These are phyloP conservation scores for Periconia sp. DNA, from an alignment of 2,329 filamentous ascomycete genomes.

Conservation along the genomic window DNA sequence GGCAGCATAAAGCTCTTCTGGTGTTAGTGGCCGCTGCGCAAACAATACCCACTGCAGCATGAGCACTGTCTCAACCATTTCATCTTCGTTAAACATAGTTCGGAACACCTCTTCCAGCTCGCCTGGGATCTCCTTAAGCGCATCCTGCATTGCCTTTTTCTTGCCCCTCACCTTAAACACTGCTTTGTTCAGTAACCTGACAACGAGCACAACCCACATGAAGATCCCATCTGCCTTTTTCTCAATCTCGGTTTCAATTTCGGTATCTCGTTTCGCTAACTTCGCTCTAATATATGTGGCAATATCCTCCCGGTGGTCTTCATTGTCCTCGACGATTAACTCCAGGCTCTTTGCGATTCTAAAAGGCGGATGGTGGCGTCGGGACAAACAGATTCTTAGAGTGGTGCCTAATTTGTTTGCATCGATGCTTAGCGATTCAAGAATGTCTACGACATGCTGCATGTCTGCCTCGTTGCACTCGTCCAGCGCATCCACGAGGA, in stretches of 20 bases:
- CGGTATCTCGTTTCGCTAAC: conserved; percentile 12
- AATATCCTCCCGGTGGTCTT: conserved; percentile 45
- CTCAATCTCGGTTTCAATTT: conserved; percentile 35
- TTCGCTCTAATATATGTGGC: conserved; percentile 19
- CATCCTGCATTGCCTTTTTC: conserved; percentile 25
- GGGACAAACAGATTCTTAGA: conserved; percentile 5
- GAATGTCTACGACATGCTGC: conserved; percentile 50
- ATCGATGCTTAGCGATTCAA: conserved; percentile 46
- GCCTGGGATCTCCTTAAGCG: conserved; percentile 25
- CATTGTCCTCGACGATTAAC: conserved; percentile 42
- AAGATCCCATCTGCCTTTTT: conserved; percentile 34
- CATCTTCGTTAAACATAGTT: conserved; percentile 2
- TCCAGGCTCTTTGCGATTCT: conserved; percentile 29
- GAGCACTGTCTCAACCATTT: conserved; percentile 5
- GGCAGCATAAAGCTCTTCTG: conserved; percentile 10
- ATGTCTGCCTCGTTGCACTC: conserved; percentile 53
- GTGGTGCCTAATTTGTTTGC: conserved; percentile 41
- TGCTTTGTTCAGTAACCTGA: conserved; percentile 53
- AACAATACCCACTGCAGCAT: conserved; percentile 8
- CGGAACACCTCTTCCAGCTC: conserved; percentile 7
- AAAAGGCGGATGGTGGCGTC: conserved; percentile 47
- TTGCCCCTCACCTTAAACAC: conserved; percentile 30
- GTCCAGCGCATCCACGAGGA: conserved; percentile 53
- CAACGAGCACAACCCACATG: conserved; percentile 45
- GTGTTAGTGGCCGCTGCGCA: conserved; percentile 2